phyloP scores from a whole-genome alignment of 1,284 basidiomycete species.

The Rhodotorula sp. region DNA sequence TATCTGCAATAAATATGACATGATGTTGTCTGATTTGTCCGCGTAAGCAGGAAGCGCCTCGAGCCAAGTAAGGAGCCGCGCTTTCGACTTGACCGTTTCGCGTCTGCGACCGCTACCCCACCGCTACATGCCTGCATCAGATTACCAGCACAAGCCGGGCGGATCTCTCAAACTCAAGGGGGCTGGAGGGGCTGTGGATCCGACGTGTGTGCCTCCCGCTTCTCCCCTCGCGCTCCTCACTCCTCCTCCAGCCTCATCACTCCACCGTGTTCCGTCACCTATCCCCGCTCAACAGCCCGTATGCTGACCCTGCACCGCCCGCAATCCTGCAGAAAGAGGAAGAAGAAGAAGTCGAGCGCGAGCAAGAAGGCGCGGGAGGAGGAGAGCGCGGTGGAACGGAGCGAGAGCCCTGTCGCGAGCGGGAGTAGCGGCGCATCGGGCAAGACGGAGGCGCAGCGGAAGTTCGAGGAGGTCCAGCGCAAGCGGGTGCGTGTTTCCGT shows the following conservation, averaged over 20 bases:
- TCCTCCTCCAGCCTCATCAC: neutral
- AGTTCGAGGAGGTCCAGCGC: conserved; percentile 82
- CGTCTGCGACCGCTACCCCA: neutral
- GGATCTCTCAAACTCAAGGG: conserved; percentile 82
- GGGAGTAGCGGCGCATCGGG: conserved; percentile 45
- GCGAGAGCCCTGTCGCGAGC: conserved; percentile 16
- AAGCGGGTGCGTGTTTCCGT: conserved; percentile 66
- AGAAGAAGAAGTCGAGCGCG: conserved; percentile 67
- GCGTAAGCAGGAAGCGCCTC: too few relatives aligned
- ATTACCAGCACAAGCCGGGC: conserved; percentile 79
- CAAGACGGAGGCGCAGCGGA: conserved; percentile 82
- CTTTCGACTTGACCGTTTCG: neutral
- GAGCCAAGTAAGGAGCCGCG: neutral
- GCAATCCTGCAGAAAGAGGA: conserved; percentile 69
- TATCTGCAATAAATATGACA: too few relatives aligned
- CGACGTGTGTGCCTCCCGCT: conserved; percentile 7
- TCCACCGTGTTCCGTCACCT: neutral
- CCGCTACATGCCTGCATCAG: conserved; percentile 61
- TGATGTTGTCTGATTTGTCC: too few relatives aligned
- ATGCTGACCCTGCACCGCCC: neutral
- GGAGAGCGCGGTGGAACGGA: conserved; percentile 37
- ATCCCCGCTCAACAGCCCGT: neutral
- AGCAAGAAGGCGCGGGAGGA: conserved; percentile 59
- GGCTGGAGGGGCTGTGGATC: conserved; percentile 66
- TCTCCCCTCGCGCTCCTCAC: neutral